These are phyloP conservation scores for Aspergillus carlsbadensis DNA, from an alignment of 495 filamentous ascomycete species.

Conservation along the genomic window DNA sequence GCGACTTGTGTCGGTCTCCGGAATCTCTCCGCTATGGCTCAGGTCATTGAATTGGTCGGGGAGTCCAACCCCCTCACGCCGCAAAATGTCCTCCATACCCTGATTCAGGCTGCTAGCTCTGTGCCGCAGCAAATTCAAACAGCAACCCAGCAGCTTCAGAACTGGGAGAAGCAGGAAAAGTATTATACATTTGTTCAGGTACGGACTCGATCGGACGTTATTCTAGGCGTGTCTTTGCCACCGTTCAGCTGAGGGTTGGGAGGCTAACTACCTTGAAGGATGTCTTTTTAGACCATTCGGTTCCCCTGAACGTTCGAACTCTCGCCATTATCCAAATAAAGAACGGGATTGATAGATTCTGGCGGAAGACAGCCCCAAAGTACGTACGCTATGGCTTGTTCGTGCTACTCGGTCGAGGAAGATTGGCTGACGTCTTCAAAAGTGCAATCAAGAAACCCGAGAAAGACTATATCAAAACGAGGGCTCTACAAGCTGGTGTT, in stretches of 20 bases:
- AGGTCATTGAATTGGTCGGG: constrained; percentile 54
- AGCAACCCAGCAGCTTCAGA: constrained; percentile 76
- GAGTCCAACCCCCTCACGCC: constrained; percentile 62
- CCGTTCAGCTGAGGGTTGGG: not conserved
- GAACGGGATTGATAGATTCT: constrained; percentile 92
- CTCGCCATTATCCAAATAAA: constrained; percentile 93
- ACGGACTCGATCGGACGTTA: not conserved
- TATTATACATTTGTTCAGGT: constrained; percentile 83
- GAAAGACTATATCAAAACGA: constrained; percentile 70
- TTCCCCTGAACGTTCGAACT: constrained; percentile 75
- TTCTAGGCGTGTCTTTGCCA: not conserved
- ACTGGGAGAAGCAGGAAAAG: constrained; percentile 75
- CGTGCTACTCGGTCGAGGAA: not conserved
- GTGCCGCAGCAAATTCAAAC: constrained; percentile 74
- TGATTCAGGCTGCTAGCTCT: constrained; percentile 71
- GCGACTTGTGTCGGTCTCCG: constrained; percentile 5
- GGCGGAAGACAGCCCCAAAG: constrained; percentile 73
- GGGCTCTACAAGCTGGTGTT: constrained; percentile 68
- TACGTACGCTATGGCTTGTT: constrained; percentile 25
- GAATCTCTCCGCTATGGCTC: constrained; percentile 33
- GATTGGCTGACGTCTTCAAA: constrained; percentile 4
- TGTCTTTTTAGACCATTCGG: constrained; percentile 71
- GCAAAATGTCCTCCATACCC: constrained; percentile 67
- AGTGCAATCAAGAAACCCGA: constrained; percentile 72
- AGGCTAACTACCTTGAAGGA: constrained; percentile 45